Conservation (phyloP, 2,329 filamentous ascomycete species). For the Colletotrichum sp. region DNA sequence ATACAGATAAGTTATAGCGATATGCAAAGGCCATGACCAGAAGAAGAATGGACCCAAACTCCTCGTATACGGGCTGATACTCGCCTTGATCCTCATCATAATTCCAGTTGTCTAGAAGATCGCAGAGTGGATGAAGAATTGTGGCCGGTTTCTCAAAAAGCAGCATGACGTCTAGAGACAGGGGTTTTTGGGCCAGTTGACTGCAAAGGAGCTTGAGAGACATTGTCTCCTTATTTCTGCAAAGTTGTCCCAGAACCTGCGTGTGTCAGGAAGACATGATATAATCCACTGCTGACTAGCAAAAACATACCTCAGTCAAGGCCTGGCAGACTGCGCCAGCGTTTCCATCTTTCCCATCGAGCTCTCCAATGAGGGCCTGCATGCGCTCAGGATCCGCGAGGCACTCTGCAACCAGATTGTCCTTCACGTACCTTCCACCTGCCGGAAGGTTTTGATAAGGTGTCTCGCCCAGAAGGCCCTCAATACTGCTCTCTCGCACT, state of each 20-base stretch:
- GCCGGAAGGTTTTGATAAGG: conserved; percentile 80
- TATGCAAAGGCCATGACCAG: conserved; percentile 77
- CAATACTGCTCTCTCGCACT: conserved; percentile 79
- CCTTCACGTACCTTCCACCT: conserved; percentile 77
- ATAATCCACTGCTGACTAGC: background rate
- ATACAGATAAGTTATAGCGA: conserved; percentile 70
- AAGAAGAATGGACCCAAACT: conserved; percentile 79
- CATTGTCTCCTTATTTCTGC: conserved; percentile 78
- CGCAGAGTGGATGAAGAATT: conserved; percentile 77
- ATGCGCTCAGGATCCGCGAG: conserved; percentile 76
- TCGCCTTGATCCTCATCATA: conserved; percentile 86
- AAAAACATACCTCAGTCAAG: conserved; percentile 65
- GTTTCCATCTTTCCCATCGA: conserved; percentile 92
- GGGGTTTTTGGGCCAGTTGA: conserved; percentile 74
- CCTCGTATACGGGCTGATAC: conserved; percentile 85
- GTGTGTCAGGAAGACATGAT: background rate
- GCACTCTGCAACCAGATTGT: conserved; percentile 79
- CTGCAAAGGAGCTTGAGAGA: conserved; percentile 77
- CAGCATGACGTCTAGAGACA: conserved; percentile 75
- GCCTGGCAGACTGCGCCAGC: conserved; percentile 85
- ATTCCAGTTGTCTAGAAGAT: conserved; percentile 77
- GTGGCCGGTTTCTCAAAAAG: conserved; percentile 74
- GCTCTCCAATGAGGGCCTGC: conserved; percentile 77
- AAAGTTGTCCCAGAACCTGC: conserved; percentile 72
- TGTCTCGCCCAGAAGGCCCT: conserved; percentile 82